Conservation (phyloP, 176 grass and related monocot species). For the Raddia guianensis region DNA sequence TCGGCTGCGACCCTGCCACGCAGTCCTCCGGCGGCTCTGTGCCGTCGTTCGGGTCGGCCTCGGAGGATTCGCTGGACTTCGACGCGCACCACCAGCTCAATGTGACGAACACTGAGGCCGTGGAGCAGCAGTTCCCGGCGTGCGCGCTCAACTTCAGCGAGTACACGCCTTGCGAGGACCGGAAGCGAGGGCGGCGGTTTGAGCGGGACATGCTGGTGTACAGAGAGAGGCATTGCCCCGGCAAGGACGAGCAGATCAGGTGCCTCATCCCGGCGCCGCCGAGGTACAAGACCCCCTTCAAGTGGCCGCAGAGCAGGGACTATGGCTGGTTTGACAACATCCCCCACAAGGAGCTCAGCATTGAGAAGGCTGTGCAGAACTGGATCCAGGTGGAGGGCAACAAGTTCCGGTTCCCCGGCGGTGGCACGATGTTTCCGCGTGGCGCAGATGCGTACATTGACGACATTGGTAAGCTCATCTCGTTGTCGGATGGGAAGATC, state of each 20-base stretch:
- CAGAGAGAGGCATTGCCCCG: slow-evolving; percentile 87
- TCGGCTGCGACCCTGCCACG: slow-evolving; percentile 38
- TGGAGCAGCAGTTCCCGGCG: slow-evolving; percentile 48
- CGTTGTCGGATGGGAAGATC: slow-evolving; percentile 73
- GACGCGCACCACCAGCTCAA: slow-evolving; percentile 73
- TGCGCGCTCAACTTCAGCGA: slow-evolving; percentile 84
- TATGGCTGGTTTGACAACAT: slow-evolving; percentile 93
- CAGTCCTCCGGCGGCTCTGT: slow-evolving; percentile 32
- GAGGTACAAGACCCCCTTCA: slow-evolving; percentile 73
- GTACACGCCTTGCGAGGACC: slow-evolving; percentile 92
- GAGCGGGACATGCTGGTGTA: slow-evolving; percentile 72
- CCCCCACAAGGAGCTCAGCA: slow-evolving; percentile 96
- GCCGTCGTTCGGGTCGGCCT: slow-evolving; percentile 39
- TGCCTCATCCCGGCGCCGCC: slow-evolving; percentile 86
- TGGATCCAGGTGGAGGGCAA: slow-evolving; percentile 91
- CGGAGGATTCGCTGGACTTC: slow-evolving; percentile 55
- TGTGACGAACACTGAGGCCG: slow-evolving; percentile 37
- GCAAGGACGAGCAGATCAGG: slow-evolving; percentile 64
- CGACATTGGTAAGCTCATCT: slow-evolving; percentile 77
- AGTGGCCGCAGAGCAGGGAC: slow-evolving; percentile 85
- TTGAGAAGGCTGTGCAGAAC: slow-evolving; percentile 97
- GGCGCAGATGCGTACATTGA: slow-evolving; percentile 89
- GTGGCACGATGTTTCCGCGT: slow-evolving; percentile 83
- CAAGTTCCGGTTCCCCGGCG: slow-evolving; percentile 85
- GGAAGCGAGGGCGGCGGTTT: slow-evolving; percentile 66